A percentile compares a stretch with the other conserved stretches of the same genome.
Conservation (phyloP, 441 rosid genomes). For the Populus hybrid region DNA sequence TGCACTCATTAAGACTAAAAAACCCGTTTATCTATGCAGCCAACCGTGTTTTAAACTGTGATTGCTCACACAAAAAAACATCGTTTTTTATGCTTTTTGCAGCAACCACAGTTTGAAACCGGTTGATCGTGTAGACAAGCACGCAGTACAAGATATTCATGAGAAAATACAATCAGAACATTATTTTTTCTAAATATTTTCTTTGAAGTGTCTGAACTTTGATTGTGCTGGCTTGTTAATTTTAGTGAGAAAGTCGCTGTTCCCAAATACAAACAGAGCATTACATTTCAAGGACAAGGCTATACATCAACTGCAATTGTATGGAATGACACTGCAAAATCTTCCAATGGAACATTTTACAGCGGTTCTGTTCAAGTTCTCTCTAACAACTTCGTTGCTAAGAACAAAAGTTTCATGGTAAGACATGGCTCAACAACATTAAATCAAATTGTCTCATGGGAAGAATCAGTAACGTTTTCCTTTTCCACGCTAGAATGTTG, state of each 20-base stretch:
- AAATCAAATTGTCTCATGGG: neutral
- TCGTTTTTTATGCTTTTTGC: no score
- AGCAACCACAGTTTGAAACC: no score
- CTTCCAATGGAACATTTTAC: conserved; percentile 72
- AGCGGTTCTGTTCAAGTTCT: conserved; percentile 85
- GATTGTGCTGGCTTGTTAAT: neutral
- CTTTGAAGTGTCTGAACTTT: neutral
- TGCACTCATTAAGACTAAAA: no score
- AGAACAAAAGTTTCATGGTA: conserved; percentile 91
- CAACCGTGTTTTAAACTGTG: no score
- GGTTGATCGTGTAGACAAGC: no score
- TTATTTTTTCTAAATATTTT: neutral
- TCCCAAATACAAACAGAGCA: conserved; percentile 58
- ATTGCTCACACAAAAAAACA: no score
- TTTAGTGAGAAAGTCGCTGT: conserved; percentile 68
- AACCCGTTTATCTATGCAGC: no score
- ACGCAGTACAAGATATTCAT: no score
- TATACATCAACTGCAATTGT: conserved; percentile 55
- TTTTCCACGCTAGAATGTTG: conserved; percentile 51
- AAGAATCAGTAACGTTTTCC: neutral
- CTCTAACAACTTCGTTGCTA: conserved; percentile 66
- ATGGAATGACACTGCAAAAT: conserved; percentile 84
- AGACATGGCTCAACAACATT: conserved; percentile 7
- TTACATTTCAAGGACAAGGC: conserved; percentile 75
- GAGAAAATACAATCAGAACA: no score